These are phyloP conservation scores for Aphanomyces stellatus DNA, from an alignment of 352 stramenopile species.

Conservation along the genomic window DNA sequence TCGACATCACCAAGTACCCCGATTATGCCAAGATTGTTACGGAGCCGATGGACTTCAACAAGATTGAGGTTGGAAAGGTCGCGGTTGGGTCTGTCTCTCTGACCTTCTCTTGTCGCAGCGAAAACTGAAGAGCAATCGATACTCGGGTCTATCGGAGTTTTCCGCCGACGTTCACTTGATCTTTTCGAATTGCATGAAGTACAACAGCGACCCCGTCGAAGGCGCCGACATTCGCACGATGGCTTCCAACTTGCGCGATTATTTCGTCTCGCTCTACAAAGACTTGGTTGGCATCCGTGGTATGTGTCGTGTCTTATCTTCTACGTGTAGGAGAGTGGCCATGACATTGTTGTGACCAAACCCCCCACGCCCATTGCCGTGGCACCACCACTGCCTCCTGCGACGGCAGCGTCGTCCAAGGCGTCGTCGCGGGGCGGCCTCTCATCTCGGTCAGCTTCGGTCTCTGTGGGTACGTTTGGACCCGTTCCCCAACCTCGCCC, in stretches of 20 bases:
- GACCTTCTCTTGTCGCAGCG: conserved; percentile 21
- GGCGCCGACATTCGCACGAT: conserved; percentile 81
- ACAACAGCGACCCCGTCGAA: conserved; percentile 81
- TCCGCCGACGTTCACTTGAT: conserved; percentile 80
- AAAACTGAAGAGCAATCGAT: conserved; percentile 79
- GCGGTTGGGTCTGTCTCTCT: not conserved
- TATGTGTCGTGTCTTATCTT: conserved; percentile 14
- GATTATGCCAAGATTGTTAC: conserved; percentile 73
- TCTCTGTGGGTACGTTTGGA: too few species aligned
- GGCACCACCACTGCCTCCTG: too few species aligned
- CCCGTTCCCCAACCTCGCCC: too few species aligned
- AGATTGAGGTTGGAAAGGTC: conserved; percentile 42
- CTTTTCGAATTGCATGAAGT: conserved; percentile 85
- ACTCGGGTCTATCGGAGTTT: conserved; percentile 67
- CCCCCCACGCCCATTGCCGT: not conserved
- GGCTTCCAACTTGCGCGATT: conserved; percentile 68
- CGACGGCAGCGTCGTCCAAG: too few species aligned
- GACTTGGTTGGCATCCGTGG: conserved; percentile 31
- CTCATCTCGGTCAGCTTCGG: too few species aligned
- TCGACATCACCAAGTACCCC: conserved; percentile 79
- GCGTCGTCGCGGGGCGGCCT: too few species aligned
- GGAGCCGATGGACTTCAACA: conserved; percentile 82
- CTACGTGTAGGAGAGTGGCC: not conserved
- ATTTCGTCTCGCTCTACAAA: conserved; percentile 72
- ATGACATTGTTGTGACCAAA: conserved; percentile 3